Base-by-base conservation (phyloP, 306 rosid genomes). In the Nissolia schottii region DNA sequence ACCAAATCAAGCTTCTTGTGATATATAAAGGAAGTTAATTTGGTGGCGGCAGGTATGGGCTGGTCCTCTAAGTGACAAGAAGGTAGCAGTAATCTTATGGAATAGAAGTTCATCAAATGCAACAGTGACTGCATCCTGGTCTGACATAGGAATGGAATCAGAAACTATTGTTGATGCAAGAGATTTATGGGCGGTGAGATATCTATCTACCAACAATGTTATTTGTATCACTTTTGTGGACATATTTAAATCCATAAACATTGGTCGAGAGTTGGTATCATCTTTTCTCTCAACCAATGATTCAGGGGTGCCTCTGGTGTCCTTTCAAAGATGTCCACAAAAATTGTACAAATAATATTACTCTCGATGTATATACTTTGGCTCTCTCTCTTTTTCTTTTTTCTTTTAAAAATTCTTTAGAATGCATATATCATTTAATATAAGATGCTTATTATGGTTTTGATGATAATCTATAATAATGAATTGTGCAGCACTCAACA, bases 41-140 rank as follows among this genome's bases (percentile, higher is more conserved):
- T 74, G 31, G 11, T 74, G 31, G 11, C 15, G 70, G 28, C 77
- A 86, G 96, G 89, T 85, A 2, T 89, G 96, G 92, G 89, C 87
- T 10, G 96, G 89, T 12, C 82, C 89, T 48, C 82, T 89, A 6
- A 78, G 81, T 48, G 22, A 53, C 27, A 72, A 79, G 50, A 85
- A 62, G 73, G 54, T 76, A 38, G 92, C 89, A 24, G 64, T 87
- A 23, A 32, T 89, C 23, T 35, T 89, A 12, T 89, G 90, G 92
- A 87, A 89, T 59, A 87, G 87, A 78, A 78, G 92, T 10, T 60
- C 81, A 43, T 85, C 80, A 32, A 82, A 62, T 7, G 89, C 89
- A 8, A 80, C 65, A 15, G 48, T 87, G 2, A 82, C 81, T 18
- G 89, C 89, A 37, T 48, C 61, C 11, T 89, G 89, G 96, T 77